Evolutionary conservation across 805 yeast species (phyloP).

Genomic region (Brettanomyces anomalus): DNA sequence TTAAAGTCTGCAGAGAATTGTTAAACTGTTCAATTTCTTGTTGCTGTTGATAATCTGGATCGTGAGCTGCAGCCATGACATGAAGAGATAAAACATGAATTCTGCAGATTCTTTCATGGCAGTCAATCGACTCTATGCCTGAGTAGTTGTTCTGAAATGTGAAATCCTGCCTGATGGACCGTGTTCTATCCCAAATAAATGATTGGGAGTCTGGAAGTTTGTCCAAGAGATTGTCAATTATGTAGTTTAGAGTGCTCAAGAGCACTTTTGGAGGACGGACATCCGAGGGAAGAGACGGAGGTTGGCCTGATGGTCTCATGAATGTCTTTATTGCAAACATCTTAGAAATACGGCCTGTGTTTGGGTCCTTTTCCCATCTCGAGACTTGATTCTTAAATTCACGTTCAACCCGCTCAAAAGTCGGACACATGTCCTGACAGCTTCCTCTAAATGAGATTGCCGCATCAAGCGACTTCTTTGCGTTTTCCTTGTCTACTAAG

Average conservation of each 20-base stretch:
- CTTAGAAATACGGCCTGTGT: constrained; percentile 47
- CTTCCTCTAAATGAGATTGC: constrained; percentile 86
- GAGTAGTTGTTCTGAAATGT: constrained; percentile 90
- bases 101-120: constrained; percentile 86
- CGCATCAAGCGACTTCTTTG: constrained; percentile 71
- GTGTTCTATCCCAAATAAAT: constrained; percentile 93
- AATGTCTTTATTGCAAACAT: constrained; percentile 78
- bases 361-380: constrained; percentile 61
- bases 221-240: constrained; percentile 54
- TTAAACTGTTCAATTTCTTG: constrained; percentile 94
- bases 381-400: constrained; percentile 81
- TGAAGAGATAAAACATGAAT: constrained; percentile 79
- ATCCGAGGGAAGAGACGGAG: constrained; percentile 95
- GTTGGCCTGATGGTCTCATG: constrained; percentile 96
- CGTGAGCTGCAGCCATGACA: constrained; percentile 65
- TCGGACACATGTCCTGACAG: constrained; percentile 92
- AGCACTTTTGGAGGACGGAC: constrained; percentile 87
- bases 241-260: constrained; percentile 56
- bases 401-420: constrained; percentile 83
- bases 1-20: constrained; percentile 79
- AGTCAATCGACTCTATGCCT: constrained; percentile 89
- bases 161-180: constrained; percentile 94
- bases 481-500: constrained; percentile 80
- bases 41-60: constrained; percentile 75
- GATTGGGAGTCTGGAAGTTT: constrained; percentile 79